A percentile compares a stretch with the other conserved stretches of the same genome.
Conservation (phyloP, 2,329 filamentous ascomycete species). For the Fonsecaea multimorphosa region DNA sequence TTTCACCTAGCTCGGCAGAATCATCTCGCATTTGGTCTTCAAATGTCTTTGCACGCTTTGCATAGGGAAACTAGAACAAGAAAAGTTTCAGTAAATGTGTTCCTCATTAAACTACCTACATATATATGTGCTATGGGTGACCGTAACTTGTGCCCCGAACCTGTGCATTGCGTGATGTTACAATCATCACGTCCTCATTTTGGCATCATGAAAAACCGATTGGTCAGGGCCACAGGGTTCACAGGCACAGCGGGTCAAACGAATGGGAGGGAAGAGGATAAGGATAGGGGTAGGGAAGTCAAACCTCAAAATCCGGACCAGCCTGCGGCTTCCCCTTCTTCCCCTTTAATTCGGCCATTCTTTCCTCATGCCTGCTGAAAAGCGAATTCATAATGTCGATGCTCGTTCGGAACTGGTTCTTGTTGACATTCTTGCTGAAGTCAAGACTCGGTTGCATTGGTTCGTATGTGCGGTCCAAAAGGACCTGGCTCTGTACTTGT, state of each 20-base stretch:
- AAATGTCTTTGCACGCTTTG: conserved; percentile 76
- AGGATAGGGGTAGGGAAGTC: conserved; percentile 61
- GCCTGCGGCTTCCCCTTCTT: conserved; percentile 60
- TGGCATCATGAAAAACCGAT: conserved; percentile 34
- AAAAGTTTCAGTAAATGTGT: conserved; percentile 48
- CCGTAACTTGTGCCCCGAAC: conserved; percentile 36
- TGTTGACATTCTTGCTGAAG: conserved; percentile 36
- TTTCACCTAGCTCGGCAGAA: conserved; percentile 62
- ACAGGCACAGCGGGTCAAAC: conserved; percentile 25
- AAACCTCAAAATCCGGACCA: conserved; percentile 83
- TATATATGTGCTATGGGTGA: conserved; percentile 47
- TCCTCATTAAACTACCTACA: conserved; percentile 48
- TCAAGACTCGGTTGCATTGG: conserved; percentile 36
- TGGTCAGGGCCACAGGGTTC: conserved; percentile 17
- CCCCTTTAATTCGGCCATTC: conserved; percentile 57
- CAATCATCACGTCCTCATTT: conserved; percentile 8
- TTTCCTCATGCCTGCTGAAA: conserved; percentile 70
- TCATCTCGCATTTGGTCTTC: conserved; percentile 53
- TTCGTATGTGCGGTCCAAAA: conserved; percentile 55
- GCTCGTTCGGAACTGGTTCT: conserved; percentile 78
- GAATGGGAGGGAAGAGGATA: conserved; percentile 42
- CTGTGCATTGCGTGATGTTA: conserved; percentile 21
- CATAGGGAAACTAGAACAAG: conserved; percentile 77
- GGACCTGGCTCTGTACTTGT: conserved; percentile 67
- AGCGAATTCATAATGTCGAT: conserved; percentile 97